phyloP scores from a whole-genome alignment of 2,329 filamentous ascomycete genomes.

The Paracorniculantispora psalliotae region DNA sequence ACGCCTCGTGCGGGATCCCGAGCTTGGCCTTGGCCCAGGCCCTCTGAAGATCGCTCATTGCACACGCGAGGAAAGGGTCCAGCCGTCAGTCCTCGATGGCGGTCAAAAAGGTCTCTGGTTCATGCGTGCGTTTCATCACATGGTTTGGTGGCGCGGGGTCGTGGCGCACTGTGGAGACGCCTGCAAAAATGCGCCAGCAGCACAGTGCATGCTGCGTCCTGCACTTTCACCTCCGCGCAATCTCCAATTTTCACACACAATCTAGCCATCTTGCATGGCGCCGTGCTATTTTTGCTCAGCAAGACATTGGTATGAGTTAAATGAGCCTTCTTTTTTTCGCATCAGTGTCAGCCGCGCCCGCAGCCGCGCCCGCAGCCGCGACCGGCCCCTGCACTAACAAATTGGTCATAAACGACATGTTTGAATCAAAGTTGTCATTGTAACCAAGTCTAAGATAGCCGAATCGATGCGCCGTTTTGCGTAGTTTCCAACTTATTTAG shows the following conservation, averaged over 20 bases:
- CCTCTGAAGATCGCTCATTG: conserved; percentile 78
- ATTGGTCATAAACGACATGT: no score
- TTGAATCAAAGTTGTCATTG: no score
- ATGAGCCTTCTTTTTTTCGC: no score
- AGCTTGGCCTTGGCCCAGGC: conserved; percentile 74
- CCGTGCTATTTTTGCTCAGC: no score
- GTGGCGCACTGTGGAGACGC: conserved; percentile 7
- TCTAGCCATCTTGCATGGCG: neutral
- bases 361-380: no score
- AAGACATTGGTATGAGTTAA: no score
- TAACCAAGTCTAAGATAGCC: no score
- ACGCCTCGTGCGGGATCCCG: conserved; percentile 45
- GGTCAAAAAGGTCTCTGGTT: neutral
- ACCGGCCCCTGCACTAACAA: no score
- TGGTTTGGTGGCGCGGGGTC: conserved; percentile 8
- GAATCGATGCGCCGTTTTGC: no score
- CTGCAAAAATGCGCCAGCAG: neutral
- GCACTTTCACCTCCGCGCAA: neutral
- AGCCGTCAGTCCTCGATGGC: conserved; percentile 8
- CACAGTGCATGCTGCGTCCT: conserved; percentile 2
- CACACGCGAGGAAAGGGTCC: conserved; percentile 5
- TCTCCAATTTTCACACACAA: neutral
- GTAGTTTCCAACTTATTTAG: no score
- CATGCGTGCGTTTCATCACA: no score
- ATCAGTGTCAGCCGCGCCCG: no score